phyloP scores from a whole-genome alignment of 2,329 filamentous ascomycete species.

The Xylariaceae sp. region DNA sequence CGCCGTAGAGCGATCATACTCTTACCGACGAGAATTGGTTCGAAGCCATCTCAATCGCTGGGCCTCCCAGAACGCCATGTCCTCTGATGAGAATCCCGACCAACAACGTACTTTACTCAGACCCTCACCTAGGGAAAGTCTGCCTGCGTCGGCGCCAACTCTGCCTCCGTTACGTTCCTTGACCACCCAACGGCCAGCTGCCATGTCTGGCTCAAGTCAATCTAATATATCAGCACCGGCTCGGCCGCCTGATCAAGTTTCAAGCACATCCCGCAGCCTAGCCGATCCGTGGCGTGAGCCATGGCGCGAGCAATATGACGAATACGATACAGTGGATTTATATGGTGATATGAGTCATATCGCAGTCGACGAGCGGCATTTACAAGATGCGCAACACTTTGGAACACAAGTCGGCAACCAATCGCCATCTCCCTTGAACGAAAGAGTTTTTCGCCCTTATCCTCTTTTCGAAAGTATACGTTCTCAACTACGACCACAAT shows the following conservation, averaged over 20 bases:
- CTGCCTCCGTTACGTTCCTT: slow-evolving; percentile 36
- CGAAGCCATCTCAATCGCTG: slow-evolving; percentile 25
- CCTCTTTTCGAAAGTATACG: slow-evolving; percentile 20
- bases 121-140: slow-evolving; percentile 29
- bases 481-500: slow-evolving; percentile 23
- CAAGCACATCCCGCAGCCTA: slow-evolving; percentile 14
- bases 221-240: slow-evolving; percentile 17
- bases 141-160: slow-evolving; percentile 26
- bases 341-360: slow-evolving; percentile 10
- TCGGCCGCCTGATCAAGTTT: slow-evolving; percentile 21
- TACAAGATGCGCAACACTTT: slow-evolving; percentile 14
- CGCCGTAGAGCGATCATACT: slow-evolving; percentile 38
- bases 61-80: slow-evolving; percentile 31
- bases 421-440: slow-evolving; percentile 14
- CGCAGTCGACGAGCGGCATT: neutral
- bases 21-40: slow-evolving; percentile 24
- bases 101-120: slow-evolving; percentile 34
- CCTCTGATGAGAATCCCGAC: slow-evolving; percentile 33
- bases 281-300: slow-evolving; percentile 17
- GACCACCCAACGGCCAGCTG: slow-evolving; percentile 26
- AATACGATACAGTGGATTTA: slow-evolving; percentile 15
- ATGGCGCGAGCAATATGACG: neutral
- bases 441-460: slow-evolving; percentile 9
- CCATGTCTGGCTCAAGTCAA: slow-evolving; percentile 24
- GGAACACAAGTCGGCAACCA: slow-evolving; percentile 9